phyloP scores from a whole-genome alignment of 495 filamentous ascomycete species.

The Lichina pygmaea region DNA sequence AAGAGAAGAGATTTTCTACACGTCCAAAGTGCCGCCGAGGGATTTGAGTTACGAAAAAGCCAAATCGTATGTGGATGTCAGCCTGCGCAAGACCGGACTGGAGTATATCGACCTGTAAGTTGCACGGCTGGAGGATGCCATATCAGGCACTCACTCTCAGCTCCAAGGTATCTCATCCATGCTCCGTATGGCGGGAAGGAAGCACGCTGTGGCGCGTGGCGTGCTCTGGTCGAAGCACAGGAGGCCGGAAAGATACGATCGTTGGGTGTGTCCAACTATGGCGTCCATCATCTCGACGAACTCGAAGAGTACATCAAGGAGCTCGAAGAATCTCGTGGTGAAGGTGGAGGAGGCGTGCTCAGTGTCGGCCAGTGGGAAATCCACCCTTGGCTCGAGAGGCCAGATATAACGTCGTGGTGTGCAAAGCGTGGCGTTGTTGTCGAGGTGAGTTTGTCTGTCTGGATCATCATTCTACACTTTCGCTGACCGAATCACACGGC shows the following conservation, averaged over 20 bases:
- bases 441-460: conserved; percentile 12
- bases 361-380: conserved; percentile 73
- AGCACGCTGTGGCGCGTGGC: conserved; percentile 32
- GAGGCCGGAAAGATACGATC: conserved; percentile 33
- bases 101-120: conserved; percentile 34
- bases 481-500: background rate
- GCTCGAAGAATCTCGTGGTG: conserved; percentile 27
- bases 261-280: conserved; percentile 44
- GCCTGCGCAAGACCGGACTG: conserved; percentile 23
- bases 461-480: background rate
- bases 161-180: conserved; percentile 5
- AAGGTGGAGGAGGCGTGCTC: conserved; percentile 46
- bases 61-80: conserved; percentile 21
- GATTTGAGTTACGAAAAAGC: conserved; percentile 21
- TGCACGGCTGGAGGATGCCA: no score
- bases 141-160: background rate
- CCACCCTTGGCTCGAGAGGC: conserved; percentile 63
- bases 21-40: conserved; percentile 32
- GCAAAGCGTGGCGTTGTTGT: conserved; percentile 36
- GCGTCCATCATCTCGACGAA: conserved; percentile 40
- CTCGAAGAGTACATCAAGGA: conserved; percentile 49
- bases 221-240: conserved; percentile 32
- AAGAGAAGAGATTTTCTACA: conserved; percentile 42
- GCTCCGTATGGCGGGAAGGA: conserved; percentile 31
- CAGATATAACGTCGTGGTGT: conserved; percentile 56